phyloP scores from a whole-genome alignment of 2,329 filamentous ascomycete genomes.

The Huntiella moniliformis region DNA sequence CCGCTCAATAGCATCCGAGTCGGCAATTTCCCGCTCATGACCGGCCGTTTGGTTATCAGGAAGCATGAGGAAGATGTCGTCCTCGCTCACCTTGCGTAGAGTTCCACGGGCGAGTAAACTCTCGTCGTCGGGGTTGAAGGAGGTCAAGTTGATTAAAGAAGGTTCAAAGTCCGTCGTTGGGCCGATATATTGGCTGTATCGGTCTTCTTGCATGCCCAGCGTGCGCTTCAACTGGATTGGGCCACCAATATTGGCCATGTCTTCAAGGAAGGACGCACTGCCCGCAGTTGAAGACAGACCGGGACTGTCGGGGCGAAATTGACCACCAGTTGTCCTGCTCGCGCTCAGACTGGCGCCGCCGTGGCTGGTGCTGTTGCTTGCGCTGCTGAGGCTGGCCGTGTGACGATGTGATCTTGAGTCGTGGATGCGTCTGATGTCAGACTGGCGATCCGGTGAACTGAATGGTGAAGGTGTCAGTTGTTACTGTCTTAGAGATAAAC shows the following conservation, averaged over 20 bases:
- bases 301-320: conserved; percentile 30
- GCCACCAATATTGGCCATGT: conserved; percentile 52
- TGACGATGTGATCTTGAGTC: conserved; percentile 16
- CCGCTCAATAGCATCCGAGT: conserved; percentile 54
- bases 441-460: conserved; percentile 38
- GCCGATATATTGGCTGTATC: conserved; percentile 69
- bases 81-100: conserved; percentile 56
- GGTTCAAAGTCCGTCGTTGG: conserved; percentile 70
- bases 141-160: conserved; percentile 61
- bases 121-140: conserved; percentile 66
- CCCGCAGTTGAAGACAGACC: conserved; percentile 43
- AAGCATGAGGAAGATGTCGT: conserved; percentile 64
- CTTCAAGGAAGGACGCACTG: conserved; percentile 45
- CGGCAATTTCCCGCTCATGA: conserved; percentile 48
- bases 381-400: background rate
- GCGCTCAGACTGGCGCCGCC: too few species aligned
- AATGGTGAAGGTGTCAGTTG: conserved; percentile 25
- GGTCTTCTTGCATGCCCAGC: conserved; percentile 57
- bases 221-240: conserved; percentile 48
- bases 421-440: conserved; percentile 32
- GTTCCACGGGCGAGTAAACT: conserved; percentile 50
- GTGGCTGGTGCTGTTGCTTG: background rate
- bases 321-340: background rate
- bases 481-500: conserved; percentile 17
- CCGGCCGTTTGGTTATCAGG: conserved; percentile 56